Conservation (phyloP, 148 eudicot genomes). For the Vaccinium macrocarpon region DNA sequence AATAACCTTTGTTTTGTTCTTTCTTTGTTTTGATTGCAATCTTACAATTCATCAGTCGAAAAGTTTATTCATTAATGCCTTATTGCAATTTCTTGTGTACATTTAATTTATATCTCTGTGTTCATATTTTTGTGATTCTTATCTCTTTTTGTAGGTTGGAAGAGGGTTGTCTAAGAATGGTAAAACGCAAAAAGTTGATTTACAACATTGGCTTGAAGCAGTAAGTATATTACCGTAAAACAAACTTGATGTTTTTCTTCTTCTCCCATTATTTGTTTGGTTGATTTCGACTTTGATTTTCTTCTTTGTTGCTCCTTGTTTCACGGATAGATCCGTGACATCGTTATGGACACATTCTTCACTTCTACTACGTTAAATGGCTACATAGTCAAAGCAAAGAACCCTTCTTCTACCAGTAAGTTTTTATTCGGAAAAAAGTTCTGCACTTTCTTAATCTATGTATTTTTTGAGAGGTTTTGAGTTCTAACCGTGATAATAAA, state of each 20-base stretch:
- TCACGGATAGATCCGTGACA: slow-evolving; percentile 95
- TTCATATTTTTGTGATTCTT: too few relatives aligned
- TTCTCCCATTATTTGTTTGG: not conserved
- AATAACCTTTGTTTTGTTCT: too few relatives aligned
- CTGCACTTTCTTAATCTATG: not conserved
- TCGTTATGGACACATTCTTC: slow-evolving; percentile 95
- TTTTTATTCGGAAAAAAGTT: not conserved
- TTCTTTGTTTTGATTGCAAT: too few relatives aligned
- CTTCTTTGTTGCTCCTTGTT: slow-evolving; percentile 4
- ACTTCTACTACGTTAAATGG: slow-evolving; percentile 85
- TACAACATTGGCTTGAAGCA: slow-evolving; percentile 98
- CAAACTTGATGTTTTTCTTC: not conserved
- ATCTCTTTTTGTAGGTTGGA: slow-evolving; percentile 24
- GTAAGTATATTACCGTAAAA: slow-evolving; percentile 36
- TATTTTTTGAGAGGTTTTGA: not conserved
- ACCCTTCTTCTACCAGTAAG: slow-evolving; percentile 96
- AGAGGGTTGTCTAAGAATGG: slow-evolving; percentile 81
- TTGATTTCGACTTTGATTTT: slow-evolving; percentile 13
- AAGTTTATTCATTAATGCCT: too few relatives aligned
- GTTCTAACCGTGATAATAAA: not conserved
- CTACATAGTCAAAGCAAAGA: slow-evolving; percentile 83
- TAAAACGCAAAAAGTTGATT: slow-evolving; percentile 84
- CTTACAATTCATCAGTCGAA: too few relatives aligned
- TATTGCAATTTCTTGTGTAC: too few relatives aligned
- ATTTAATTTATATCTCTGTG: not conserved